A percentile compares a stretch with the other conserved stretches of the same genome.
Evolutionary conservation across 2,329 filamentous ascomycete genomes (phyloP).

Genomic region (Conoideocrella luteorostrata): DNA sequence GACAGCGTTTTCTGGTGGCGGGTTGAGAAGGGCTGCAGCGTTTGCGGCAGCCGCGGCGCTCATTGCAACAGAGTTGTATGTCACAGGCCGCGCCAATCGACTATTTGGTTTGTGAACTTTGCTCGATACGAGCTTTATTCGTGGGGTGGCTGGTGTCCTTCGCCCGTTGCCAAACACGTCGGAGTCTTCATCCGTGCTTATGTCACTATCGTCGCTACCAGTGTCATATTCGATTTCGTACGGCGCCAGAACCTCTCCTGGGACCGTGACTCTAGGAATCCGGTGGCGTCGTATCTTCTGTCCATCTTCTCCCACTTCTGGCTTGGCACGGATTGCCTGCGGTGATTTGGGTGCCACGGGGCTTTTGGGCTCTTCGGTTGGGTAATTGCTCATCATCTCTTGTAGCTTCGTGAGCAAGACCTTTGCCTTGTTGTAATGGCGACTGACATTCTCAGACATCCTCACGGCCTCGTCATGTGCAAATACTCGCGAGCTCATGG

Average conservation of each 20-base stretch:
- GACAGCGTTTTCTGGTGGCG: conserved; percentile 53
- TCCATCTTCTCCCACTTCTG: conserved; percentile 37
- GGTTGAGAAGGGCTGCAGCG: conserved; percentile 41
- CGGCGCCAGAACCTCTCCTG: conserved; percentile 59
- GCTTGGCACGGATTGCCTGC: conserved; percentile 43
- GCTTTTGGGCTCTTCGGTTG: conserved; percentile 46
- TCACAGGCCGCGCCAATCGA: conserved; percentile 24
- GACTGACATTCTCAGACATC: conserved; percentile 57
- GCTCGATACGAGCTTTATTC: conserved; percentile 42
- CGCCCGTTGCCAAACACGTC: conserved; percentile 31
- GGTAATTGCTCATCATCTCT: conserved; percentile 55
- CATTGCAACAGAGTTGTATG: conserved; percentile 28
- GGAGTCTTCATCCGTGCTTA: conserved; percentile 45
- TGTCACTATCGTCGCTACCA: conserved; percentile 47
- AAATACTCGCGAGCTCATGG: conserved; percentile 49
- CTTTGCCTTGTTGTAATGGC: conserved; percentile 56
- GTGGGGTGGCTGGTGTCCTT: conserved; percentile 32
- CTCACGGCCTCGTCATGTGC: conserved; percentile 56
- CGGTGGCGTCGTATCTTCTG: conserved; percentile 39
- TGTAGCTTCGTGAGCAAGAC: conserved; percentile 53
- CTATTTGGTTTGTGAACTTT: conserved; percentile 41
- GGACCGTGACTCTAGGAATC: conserved; percentile 56
- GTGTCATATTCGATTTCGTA: conserved; percentile 59
- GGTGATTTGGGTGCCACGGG: conserved; percentile 48
- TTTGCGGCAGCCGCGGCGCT: conserved; percentile 33